A percentile compares a stretch with the other conserved stretches of the same genome.
These are phyloP conservation scores for Elasticomyces elasticus DNA, from an alignment of 495 filamentous ascomycete species.

Conservation along the genomic window DNA sequence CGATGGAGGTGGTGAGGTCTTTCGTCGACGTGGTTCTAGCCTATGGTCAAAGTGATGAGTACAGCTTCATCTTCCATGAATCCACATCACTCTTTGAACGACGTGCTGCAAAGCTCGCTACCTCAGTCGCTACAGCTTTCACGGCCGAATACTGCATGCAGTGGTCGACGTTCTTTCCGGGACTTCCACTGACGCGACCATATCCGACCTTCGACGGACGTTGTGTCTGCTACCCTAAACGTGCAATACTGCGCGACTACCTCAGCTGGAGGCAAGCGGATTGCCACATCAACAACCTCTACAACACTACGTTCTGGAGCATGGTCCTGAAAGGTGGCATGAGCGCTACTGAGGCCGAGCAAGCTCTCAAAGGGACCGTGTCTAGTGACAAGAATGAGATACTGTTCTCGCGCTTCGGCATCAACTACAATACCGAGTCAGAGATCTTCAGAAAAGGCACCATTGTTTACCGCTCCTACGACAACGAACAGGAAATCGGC, in stretches of 20 bases:
- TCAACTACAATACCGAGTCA: conserved; percentile 95
- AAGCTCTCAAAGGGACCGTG: conserved; percentile 70
- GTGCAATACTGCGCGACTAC: conserved; percentile 77
- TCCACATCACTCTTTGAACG: conserved; percentile 74
- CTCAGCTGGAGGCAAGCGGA: conserved; percentile 96
- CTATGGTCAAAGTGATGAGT: conserved; percentile 93
- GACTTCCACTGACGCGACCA: conserved; percentile 55
- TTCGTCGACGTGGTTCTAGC: conserved; percentile 75
- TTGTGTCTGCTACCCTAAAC: conserved; percentile 75
- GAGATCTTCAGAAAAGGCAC: conserved; percentile 92
- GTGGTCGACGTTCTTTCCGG: conserved; percentile 68
- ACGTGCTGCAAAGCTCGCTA: conserved; percentile 74
- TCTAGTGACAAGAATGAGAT: conserved; percentile 92
- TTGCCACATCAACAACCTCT: conserved; percentile 97
- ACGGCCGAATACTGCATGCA: conserved; percentile 80
- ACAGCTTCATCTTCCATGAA: conserved; percentile 81
- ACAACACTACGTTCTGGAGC: conserved; percentile 94
- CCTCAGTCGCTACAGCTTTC: conserved; percentile 83
- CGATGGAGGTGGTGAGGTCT: conserved; percentile 70
- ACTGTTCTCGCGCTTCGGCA: conserved; percentile 74
- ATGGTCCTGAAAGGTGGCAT: conserved; percentile 69
- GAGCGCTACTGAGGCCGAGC: conserved; percentile 65
- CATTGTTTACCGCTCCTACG: conserved; percentile 58
- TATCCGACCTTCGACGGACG: conserved; percentile 86
- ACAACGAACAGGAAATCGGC: background rate